phyloP scores from a whole-genome alignment of 2,329 filamentous ascomycete genomes.

The Teratosphaeria epicoccoides region DNA sequence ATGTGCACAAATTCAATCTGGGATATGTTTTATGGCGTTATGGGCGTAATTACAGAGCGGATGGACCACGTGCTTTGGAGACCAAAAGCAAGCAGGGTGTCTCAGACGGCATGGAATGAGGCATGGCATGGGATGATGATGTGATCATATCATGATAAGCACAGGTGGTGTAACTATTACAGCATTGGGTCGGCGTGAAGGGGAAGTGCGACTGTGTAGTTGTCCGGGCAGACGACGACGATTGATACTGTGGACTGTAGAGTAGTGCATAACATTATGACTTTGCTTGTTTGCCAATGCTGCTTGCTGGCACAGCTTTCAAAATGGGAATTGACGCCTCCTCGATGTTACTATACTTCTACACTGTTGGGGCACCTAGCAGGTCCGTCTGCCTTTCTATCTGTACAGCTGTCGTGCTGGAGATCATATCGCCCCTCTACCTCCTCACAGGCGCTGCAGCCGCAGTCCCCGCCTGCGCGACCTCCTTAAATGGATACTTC shows the following conservation, averaged over 20 bases:
- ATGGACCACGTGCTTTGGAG: neutral
- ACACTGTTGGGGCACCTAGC: too few species aligned
- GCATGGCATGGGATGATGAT: neutral
- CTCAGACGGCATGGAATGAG: neutral
- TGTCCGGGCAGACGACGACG: neutral
- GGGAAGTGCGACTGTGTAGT: neutral
- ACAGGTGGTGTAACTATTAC: neutral
- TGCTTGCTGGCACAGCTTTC: neutral
- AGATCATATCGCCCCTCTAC: neutral
- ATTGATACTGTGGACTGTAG: neutral
- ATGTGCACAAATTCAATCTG: neutral
- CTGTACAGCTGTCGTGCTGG: neutral
- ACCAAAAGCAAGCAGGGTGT: neutral
- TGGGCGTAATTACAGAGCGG: neutral
- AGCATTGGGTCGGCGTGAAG: neutral
- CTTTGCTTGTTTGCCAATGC: neutral
- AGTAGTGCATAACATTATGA: neutral
- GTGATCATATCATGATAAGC: neutral
- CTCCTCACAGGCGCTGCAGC: neutral
- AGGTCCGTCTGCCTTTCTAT: too few species aligned
- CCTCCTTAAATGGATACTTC: conserved; percentile 51
- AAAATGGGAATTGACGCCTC: neutral
- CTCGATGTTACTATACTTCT: too few species aligned
- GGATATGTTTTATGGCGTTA: neutral
- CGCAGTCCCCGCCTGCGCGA: conserved; percentile 10